Evolutionary conservation across 768 basidiomycete species (phyloP), one percentile per base, ranked within the genome.

Genomic region (Butyriboletus loyo): DNA sequence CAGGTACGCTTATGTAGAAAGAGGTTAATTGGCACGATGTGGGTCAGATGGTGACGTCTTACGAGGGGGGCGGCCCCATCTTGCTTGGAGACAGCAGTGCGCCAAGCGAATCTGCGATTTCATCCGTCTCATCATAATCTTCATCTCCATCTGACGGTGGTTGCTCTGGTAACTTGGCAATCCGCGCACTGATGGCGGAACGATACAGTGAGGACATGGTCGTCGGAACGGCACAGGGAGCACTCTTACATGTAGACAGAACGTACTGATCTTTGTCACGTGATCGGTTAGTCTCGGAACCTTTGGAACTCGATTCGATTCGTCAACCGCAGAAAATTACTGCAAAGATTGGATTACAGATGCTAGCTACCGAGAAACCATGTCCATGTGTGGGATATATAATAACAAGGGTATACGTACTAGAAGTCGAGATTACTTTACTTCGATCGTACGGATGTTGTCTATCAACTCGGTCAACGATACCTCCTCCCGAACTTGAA

Each of bases 171-270:
- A 94, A 70, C 62, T 86, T 91, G 5, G 87, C 76, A 35, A 92
- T 74, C 36, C 89, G 80, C 3, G 89, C 84, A 56, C 80, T 80
- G 53, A 96, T 76, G 10, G 92, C 83, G 55, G 88, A 89, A 50
- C 88, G 87, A 65, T 85, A 83, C 5, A 93, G 72, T 60, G 83
- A 73, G 14, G 87, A 88, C 86, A 90, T 88, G 34, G 22, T 43
- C 2, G 50, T 46, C 5, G 4, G 3, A 13, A 8, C 17, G n/a
- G 24, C 7, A n/a, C 15, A 42, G 11, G 38, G 52, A 49, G 48
- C 17, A 21, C 9, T 17, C 8, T 24, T 35, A 28, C 21, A 41
- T 45, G 34, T 30, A 19, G 48, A 17, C 13, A 41, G 1, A 24
- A n/a, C 15, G 15, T 9, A n/a, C 34, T 7, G 15, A 46, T 37